Conservation (phyloP, 1,139 yeast genomes). For the Pichia sp. region DNA sequence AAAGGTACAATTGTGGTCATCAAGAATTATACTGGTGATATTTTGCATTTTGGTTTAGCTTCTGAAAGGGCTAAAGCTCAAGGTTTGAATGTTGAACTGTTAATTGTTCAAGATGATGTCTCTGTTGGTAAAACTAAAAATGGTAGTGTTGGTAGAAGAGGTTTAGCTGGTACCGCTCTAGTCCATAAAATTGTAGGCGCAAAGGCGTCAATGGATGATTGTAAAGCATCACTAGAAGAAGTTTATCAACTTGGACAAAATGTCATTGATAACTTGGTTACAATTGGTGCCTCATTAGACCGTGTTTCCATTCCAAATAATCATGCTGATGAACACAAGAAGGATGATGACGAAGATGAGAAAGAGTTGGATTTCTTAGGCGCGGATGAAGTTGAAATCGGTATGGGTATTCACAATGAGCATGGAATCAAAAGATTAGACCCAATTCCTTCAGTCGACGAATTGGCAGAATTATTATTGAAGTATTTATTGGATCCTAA, state of each 20-base stretch:
- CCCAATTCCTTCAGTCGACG: conserved; percentile 65
- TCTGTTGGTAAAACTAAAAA: conserved; percentile 86
- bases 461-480: conserved; percentile 46
- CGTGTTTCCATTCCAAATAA: conserved; percentile 75
- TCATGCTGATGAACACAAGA: conserved; percentile 31
- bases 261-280: conserved; percentile 61
- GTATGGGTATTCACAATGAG: conserved; percentile 95
- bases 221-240: conserved; percentile 38
- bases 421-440: conserved; percentile 70
- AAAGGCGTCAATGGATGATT: conserved; percentile 46
- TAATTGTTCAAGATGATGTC: conserved; percentile 84
- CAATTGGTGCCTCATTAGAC: conserved; percentile 85
- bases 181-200: conserved; percentile 86
- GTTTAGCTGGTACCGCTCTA: conserved; percentile 81
- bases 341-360: conserved; percentile 40
- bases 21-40: conserved; percentile 92
- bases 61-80: conserved; percentile 79
- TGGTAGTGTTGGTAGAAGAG: conserved; percentile 88
- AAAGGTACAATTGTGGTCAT: conserved; percentile 71
- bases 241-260: conserved; percentile 54
- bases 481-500: conserved; percentile 46
- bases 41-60: conserved; percentile 84
- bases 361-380: conserved; percentile 38
- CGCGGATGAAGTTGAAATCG: conserved; percentile 68
- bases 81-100: conserved; percentile 65